Conservation (phyloP, 2,329 filamentous ascomycete genomes). For the Penicillium sp. region DNA sequence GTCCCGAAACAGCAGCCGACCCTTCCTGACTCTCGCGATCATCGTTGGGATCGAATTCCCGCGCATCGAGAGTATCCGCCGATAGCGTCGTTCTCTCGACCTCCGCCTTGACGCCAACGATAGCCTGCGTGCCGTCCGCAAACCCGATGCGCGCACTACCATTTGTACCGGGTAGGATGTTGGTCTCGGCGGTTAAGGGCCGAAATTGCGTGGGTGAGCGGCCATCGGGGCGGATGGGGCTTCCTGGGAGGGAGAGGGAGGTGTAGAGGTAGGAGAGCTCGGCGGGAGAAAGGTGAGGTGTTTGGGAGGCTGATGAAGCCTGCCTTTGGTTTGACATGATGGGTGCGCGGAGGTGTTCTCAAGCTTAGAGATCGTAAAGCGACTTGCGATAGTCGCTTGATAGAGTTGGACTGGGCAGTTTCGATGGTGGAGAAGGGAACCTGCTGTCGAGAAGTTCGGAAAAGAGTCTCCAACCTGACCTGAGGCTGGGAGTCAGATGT, state of each 20-base stretch:
- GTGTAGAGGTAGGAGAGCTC: constrained; percentile 94
- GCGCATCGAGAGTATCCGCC: constrained; percentile 40
- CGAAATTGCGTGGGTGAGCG: constrained; percentile 83
- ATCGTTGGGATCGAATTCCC: constrained; percentile 24
- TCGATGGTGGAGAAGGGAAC: background rate
- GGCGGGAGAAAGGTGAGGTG: constrained; percentile 77
- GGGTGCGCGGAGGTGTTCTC: constrained; percentile 1
- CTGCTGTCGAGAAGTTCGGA: background rate
- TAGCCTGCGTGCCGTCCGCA: constrained; percentile 89
- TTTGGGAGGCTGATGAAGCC: constrained; percentile 49
- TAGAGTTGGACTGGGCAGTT: background rate
- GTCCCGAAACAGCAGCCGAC: constrained; percentile 27
- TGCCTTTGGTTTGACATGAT: constrained; percentile 63
- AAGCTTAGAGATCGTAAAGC: background rate
- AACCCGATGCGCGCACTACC: constrained; percentile 93
- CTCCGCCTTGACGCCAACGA: constrained; percentile 94
- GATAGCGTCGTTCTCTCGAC: constrained; percentile 67
- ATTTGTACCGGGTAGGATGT: constrained; percentile 83
- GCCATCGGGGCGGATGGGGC: constrained; percentile 83
- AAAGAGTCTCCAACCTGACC: background rate
- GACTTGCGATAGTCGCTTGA: background rate
- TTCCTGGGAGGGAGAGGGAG: constrained; percentile 72
- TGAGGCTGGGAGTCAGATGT: background rate
- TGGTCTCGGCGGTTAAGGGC: constrained; percentile 83
- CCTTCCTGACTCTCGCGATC: constrained; percentile 27